Percentiles rank a stretch among this genome's conserved stretches.
Evolutionary conservation across 805 yeast species (phyloP).

Genomic region (Ogataea thermomethanolica): DNA sequence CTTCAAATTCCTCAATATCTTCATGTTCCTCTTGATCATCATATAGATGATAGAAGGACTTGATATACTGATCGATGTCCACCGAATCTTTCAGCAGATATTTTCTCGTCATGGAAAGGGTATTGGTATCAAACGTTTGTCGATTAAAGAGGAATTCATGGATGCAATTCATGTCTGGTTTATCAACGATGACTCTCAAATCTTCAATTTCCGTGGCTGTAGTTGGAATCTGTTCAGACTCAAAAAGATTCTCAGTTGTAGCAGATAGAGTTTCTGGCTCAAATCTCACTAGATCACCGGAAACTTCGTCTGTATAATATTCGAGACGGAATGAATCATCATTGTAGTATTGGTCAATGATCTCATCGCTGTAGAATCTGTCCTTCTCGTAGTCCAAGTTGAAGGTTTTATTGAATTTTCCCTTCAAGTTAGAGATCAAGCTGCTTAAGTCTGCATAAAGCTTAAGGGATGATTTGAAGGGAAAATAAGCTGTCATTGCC

Average conservation of each 20-base stretch:
- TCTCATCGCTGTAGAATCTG: conserved; percentile 15
- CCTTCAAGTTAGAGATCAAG: too few relatives aligned
- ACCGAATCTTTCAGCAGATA: conserved; percentile 15
- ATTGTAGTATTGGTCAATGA: conserved; percentile 19
- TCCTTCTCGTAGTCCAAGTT: neutral
- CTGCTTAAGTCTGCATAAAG: too few relatives aligned
- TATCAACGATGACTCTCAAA: conserved; percentile 16
- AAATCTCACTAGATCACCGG: conserved; percentile 18
- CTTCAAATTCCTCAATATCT: conserved; percentile 6
- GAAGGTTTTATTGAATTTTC: neutral
- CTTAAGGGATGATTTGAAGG: too few relatives aligned
- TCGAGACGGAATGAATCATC: conserved; percentile 10
- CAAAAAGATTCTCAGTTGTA: conserved; percentile 12
- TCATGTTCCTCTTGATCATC: conserved; percentile 8
- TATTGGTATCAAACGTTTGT: conserved; percentile 10
- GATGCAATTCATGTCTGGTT: neutral
- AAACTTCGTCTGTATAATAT: conserved; percentile 20
- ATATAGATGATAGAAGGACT: conserved; percentile 10
- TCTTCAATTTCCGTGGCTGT: conserved; percentile 17
- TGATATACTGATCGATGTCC: conserved; percentile 10
- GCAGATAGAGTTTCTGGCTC: conserved; percentile 1
- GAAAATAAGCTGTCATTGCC: neutral
- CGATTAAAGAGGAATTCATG: conserved; percentile 12
- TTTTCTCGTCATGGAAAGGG: conserved; percentile 8
- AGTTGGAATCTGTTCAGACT: conserved; percentile 8